A percentile compares a stretch with the other conserved stretches of the same genome.
Evolutionary conservation across 177 flowering plant species (phyloP).

Genomic region (Vitis hybrid): DNA sequence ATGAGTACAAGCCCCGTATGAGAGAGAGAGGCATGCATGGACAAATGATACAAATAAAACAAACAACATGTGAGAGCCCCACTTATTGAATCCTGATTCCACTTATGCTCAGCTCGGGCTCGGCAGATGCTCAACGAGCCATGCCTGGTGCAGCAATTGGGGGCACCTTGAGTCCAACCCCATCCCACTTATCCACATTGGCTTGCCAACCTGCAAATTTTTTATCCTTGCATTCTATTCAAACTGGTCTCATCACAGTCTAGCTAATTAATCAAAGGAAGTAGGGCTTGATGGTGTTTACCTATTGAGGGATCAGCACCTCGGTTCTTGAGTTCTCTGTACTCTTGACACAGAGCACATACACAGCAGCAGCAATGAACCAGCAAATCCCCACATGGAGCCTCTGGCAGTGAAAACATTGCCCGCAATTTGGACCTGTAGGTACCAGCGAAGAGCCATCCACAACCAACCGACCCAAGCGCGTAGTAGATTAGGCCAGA

Average conservation of each 20-base stretch:
- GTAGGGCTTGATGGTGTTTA: neutral
- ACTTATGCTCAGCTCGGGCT: no score
- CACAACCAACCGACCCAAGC: neutral
- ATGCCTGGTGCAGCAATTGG: constrained; percentile 18
- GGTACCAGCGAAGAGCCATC: constrained; percentile 11
- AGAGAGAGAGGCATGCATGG: no score
- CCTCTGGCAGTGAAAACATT: constrained; percentile 19
- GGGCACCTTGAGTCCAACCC: constrained; percentile 9
- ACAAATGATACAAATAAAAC: no score
- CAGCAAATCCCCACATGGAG: constrained; percentile 16
- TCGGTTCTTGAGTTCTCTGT: constrained; percentile 26
- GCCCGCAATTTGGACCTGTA: constrained; percentile 19
- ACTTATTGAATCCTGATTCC: no score
- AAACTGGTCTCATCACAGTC: no score
- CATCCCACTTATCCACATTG: constrained; percentile 23
- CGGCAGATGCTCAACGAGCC: constrained; percentile 8
- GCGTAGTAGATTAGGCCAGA: constrained; percentile 2
- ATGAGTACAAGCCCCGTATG: no score
- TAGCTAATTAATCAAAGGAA: no score
- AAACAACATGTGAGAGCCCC: no score
- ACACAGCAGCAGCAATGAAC: constrained; percentile 22
- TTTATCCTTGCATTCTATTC: no score
- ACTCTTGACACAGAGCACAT: constrained; percentile 26
- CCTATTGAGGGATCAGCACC: constrained; percentile 31
- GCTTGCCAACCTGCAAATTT: constrained; percentile 23